Percentiles rank a stretch among this genome's conserved stretches.
Evolutionary conservation across 352 stramenopile genomes (phyloP).

Genomic region (Globisporangium yorkense): DNA sequence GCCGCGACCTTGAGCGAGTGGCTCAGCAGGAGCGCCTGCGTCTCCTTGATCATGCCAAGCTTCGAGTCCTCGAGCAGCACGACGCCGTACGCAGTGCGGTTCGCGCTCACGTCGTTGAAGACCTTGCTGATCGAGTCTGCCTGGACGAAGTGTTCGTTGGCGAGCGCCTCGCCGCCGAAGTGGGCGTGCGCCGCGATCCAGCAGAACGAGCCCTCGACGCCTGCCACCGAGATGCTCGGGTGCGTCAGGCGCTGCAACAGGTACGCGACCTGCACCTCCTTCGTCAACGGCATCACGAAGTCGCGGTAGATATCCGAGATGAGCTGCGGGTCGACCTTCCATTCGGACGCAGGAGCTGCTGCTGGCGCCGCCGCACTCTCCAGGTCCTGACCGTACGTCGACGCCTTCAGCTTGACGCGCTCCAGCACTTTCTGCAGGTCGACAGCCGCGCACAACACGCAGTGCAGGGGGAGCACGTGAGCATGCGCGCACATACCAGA

Average conservation of each 20-base stretch:
- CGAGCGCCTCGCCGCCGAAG: slow-evolving; percentile 44
- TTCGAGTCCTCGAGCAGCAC: slow-evolving; percentile 85
- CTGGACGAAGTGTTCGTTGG: slow-evolving; percentile 46
- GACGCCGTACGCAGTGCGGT: slow-evolving; percentile 79
- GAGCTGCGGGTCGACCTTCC: slow-evolving; percentile 94
- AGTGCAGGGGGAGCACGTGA: neutral
- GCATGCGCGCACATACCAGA: neutral
- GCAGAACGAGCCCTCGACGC: slow-evolving; percentile 67
- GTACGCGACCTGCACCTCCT: slow-evolving; percentile 96
- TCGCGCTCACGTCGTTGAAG: slow-evolving; percentile 74
- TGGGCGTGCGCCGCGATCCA: slow-evolving; percentile 66
- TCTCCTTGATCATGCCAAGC: slow-evolving; percentile 84
- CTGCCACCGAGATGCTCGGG: slow-evolving; percentile 65
- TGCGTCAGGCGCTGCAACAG: slow-evolving; percentile 80
- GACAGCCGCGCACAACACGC: neutral
- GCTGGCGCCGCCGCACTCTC: slow-evolving; percentile 32
- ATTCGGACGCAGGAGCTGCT: slow-evolving; percentile 22
- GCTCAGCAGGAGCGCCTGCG: slow-evolving; percentile 62
- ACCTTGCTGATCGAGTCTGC: slow-evolving; percentile 65
- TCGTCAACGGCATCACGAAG: slow-evolving; percentile 98
- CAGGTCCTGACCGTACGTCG: slow-evolving; percentile 92
- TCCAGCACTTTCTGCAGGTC: slow-evolving; percentile 73
- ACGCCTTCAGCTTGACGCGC: slow-evolving; percentile 94
- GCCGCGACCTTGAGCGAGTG: slow-evolving; percentile 75
- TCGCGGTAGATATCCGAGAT: slow-evolving; percentile 97